Evolutionary conservation across 2,329 filamentous ascomycete species (phyloP).

Genomic region (Mycosphaerella sp.): DNA sequence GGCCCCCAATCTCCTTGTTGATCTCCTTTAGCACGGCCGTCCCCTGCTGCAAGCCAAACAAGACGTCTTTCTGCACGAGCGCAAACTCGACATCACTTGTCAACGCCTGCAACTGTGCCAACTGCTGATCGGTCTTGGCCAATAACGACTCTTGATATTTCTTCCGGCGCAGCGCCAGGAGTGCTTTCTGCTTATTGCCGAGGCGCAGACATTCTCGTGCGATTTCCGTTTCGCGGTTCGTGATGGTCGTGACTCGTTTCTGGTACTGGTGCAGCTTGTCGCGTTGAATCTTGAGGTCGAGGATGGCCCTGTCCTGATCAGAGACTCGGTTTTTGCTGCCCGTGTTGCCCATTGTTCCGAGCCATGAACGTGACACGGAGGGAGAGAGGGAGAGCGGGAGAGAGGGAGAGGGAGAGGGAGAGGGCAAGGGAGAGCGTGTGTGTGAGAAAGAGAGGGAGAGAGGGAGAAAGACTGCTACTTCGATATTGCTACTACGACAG

Average conservation of each 20-base stretch:
- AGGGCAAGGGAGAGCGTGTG: too few species aligned
- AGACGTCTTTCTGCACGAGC: slow-evolving; percentile 89
- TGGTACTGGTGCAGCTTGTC: slow-evolving; percentile 97
- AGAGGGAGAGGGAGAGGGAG: too few species aligned
- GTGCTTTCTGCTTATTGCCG: slow-evolving; percentile 72
- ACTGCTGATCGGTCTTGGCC: slow-evolving; percentile 80
- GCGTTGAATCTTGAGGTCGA: slow-evolving; percentile 95
- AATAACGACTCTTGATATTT: slow-evolving; percentile 94
- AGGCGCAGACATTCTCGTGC: slow-evolving; percentile 74
- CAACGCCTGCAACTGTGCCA: slow-evolving; percentile 87
- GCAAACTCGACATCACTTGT: slow-evolving; percentile 91
- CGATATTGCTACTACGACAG: too few species aligned
- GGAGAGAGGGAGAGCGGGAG: too few species aligned
- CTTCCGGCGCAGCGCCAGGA: slow-evolving; percentile 84
- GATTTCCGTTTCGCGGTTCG: slow-evolving; percentile 77
- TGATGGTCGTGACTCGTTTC: slow-evolving; percentile 77
- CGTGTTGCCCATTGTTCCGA: slow-evolving; percentile 55
- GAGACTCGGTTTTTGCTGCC: slow-evolving; percentile 60
- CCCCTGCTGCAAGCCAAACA: slow-evolving; percentile 88
- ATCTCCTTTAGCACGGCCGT: slow-evolving; percentile 86
- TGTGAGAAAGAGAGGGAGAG: too few species aligned
- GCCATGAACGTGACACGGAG: not conserved
- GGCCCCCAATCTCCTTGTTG: slow-evolving; percentile 88
- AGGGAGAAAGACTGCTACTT: too few species aligned
- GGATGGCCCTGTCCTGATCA: slow-evolving; percentile 90